Percentiles rank a stretch among this genome's conserved stretches.
phyloP scores from a whole-genome alignment of 176 grass and related monocot species.

The Zoysia japonica region DNA sequence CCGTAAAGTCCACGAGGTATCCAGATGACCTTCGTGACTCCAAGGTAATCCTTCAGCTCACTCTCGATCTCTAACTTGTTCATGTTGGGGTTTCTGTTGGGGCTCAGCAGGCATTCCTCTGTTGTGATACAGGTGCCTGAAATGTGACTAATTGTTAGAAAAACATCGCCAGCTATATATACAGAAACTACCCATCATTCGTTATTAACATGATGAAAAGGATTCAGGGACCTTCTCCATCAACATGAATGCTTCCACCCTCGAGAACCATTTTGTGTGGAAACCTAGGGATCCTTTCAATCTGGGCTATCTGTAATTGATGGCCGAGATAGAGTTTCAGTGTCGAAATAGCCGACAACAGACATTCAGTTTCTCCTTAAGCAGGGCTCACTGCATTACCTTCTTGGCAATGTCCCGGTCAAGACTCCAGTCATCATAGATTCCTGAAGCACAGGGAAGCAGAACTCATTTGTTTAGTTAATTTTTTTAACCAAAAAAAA shows the following conservation, averaged over 20 bases:
- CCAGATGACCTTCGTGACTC: conserved; percentile 88
- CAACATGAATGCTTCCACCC: conserved; percentile 97
- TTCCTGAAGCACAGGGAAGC: conserved; percentile 44
- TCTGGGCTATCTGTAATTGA: conserved; percentile 62
- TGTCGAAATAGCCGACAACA: background rate
- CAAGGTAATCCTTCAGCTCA: conserved; percentile 80
- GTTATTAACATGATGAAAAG: background rate
- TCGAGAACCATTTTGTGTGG: conserved; percentile 81
- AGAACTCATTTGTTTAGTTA: background rate
- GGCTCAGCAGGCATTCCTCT: conserved; percentile 82
- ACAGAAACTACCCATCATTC: background rate
- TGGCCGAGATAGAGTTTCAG: background rate
- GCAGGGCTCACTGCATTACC: conserved; percentile 32
- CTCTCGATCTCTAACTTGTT: conserved; percentile 78
- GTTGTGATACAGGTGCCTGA: conserved; percentile 97
- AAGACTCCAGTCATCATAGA: conserved; percentile 80
- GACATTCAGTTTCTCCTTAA: conserved; percentile 7
- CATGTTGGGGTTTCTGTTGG: conserved; percentile 90
- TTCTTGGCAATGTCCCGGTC: conserved; percentile 77
- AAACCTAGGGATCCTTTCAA: conserved; percentile 71
- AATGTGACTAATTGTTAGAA: conserved; percentile 25
- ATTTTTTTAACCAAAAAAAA: background rate
- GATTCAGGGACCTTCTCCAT: conserved; percentile 71
- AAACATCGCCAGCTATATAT: background rate
- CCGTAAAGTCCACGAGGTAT: conserved; percentile 79